Evolutionary conservation across 2,329 filamentous ascomycete genomes (phyloP).

Genomic region (Aspergillus aculeatinus): DNA sequence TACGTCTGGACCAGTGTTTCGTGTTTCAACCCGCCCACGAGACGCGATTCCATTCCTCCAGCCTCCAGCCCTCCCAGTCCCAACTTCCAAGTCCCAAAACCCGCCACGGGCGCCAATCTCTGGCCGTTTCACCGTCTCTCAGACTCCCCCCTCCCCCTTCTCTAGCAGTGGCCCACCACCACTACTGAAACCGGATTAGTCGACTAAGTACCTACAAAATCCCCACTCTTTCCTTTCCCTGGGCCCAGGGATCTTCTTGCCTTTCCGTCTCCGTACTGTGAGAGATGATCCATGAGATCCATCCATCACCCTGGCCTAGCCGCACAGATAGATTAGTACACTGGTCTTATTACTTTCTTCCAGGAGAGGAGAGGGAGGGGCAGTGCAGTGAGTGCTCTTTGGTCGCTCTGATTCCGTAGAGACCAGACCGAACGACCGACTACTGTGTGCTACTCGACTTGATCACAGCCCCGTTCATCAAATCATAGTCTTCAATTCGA

Average conservation of each 20-base stretch:
- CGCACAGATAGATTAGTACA: conserved; percentile 2
- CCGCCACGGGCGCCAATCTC: conserved; percentile 9
- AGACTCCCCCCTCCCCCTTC: not conserved
- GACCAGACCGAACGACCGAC: not conserved
- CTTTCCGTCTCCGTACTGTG: not conserved
- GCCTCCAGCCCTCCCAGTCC: no score
- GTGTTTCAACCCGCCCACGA: conserved; percentile 21
- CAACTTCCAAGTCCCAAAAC: not conserved
- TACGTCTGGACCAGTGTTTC: conserved; percentile 26
- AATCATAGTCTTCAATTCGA: not conserved
- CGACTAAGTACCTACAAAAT: no score
- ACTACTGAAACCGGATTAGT: not conserved
- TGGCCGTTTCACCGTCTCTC: conserved; percentile 1
- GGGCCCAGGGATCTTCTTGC: not conserved
- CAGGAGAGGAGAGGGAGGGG: not conserved
- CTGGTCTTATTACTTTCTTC: not conserved
- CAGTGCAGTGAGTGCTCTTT: not conserved
- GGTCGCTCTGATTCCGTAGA: not conserved
- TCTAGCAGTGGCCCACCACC: not conserved
- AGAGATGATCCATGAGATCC: not conserved
- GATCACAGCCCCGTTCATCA: not conserved
- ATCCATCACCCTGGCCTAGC: not conserved
- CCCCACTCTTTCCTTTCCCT: not conserved
- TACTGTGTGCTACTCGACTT: not conserved
- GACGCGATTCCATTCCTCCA: no score